These are phyloP conservation scores for Fusarium keratoplasticum DNA, from an alignment of 2,329 filamentous ascomycete genomes.

Conservation along the genomic window DNA sequence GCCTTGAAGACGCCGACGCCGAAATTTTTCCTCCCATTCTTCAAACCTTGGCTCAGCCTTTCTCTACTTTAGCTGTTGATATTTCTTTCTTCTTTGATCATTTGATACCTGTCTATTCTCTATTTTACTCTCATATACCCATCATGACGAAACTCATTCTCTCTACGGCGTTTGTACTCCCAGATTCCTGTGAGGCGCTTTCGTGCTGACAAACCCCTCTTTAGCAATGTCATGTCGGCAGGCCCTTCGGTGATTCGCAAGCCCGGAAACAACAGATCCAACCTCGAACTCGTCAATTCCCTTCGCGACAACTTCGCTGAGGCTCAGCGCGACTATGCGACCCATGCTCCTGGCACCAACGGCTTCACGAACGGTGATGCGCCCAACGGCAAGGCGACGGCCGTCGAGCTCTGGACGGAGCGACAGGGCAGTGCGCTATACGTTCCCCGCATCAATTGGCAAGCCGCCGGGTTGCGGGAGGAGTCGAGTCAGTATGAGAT, in stretches of 20 bases:
- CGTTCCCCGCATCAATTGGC: conserved; percentile 82
- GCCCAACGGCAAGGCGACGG: conserved; percentile 35
- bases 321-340: conserved; percentile 72
- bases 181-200: conserved; percentile 18
- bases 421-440: conserved; percentile 72
- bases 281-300: conserved; percentile 90
- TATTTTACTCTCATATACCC: conserved; percentile 11
- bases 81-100: conserved; percentile 3
- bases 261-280: conserved; percentile 80
- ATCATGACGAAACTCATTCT: conserved; percentile 82
- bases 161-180: conserved; percentile 79
- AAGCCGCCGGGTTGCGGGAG: conserved; percentile 78
- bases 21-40: conserved; percentile 35
- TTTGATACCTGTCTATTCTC: neutral
- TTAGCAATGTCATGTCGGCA: conserved; percentile 84
- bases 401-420: conserved; percentile 74
- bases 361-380: conserved; percentile 48
- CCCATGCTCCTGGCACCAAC: conserved; percentile 45
- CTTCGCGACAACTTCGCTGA: conserved; percentile 85
- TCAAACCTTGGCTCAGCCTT: conserved; percentile 11
- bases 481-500: conserved; percentile 90
- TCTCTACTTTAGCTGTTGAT: conserved; percentile 12
- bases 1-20: conserved; percentile 36
- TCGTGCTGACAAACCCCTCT: conserved; percentile 40
- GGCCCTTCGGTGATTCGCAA: conserved; percentile 87